phyloP scores from a whole-genome alignment of 139 green algal species.

The Dunaliella sp. region DNA sequence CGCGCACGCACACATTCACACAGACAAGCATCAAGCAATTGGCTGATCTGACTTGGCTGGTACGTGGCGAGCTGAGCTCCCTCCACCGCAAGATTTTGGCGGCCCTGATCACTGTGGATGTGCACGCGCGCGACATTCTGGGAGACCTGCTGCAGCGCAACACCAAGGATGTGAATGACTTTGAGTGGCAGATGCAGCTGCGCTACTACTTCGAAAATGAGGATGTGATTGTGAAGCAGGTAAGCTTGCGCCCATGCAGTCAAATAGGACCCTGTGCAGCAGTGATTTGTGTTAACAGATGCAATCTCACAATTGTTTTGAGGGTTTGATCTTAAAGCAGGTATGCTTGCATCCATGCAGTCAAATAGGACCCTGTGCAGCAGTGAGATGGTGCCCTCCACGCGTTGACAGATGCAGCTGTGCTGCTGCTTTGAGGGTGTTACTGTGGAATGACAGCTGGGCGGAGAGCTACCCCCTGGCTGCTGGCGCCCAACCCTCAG shows the following conservation, averaged over 20 bases:
- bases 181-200: slow-evolving; percentile 88
- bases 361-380: no score
- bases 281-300: no score
- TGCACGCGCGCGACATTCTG: slow-evolving; percentile 80
- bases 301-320: no score
- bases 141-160: slow-evolving; percentile 52
- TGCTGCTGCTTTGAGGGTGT: no score
- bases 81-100: slow-evolving; percentile 64
- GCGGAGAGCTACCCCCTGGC: no score
- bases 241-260: no score
- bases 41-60: slow-evolving; percentile 60
- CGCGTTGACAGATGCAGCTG: no score
- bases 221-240: slow-evolving; percentile 61
- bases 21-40: slow-evolving; percentile 65
- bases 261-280: no score
- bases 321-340: slow-evolving; percentile 63
- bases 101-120: slow-evolving; percentile 86
- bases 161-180: slow-evolving; percentile 57
- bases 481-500: no score
- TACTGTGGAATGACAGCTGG: no score
- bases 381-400: no score
- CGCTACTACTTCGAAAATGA: slow-evolving; percentile 71
- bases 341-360: no score
- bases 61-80: slow-evolving; percentile 56
- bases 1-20: neutral